Evolutionary conservation across 1,139 yeast genomes (phyloP).

Genomic region (Debaryomyces robertsiae): DNA sequence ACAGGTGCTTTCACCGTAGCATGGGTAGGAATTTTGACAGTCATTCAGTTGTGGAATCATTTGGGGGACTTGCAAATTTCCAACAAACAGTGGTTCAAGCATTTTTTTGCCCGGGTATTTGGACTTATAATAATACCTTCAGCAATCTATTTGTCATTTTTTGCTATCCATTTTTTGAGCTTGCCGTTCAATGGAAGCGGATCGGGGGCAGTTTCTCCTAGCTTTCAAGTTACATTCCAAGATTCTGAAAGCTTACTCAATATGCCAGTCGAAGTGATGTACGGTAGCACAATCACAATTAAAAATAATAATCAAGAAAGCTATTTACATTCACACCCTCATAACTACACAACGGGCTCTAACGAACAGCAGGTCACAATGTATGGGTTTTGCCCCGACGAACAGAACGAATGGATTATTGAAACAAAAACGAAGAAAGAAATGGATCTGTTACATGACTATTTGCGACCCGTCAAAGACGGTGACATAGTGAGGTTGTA

Average conservation of each 20-base stretch:
- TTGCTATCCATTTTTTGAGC: constrained; percentile 51
- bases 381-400: constrained; percentile 52
- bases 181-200: constrained; percentile 55
- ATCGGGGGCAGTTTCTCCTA: constrained; percentile 53
- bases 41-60: constrained; percentile 53
- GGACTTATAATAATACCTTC: constrained; percentile 51
- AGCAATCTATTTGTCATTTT: constrained; percentile 48
- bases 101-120: constrained; percentile 31
- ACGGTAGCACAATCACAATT: constrained; percentile 67
- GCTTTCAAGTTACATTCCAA: constrained; percentile 56
- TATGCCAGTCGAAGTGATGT: constrained; percentile 54
- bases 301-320: constrained; percentile 65
- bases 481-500: constrained; percentile 58
- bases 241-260: constrained; percentile 40
- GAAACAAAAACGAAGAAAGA: constrained; percentile 44
- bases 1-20: constrained; percentile 54
- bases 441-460: constrained; percentile 33
- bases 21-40: constrained; percentile 51
- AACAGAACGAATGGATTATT: constrained; percentile 67
- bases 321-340: constrained; percentile 69
- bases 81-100: constrained; percentile 31
- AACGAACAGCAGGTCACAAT: constrained; percentile 70
- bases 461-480: constrained; percentile 43
- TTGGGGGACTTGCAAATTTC: constrained; percentile 58
- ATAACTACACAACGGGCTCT: constrained; percentile 55